phyloP scores from a whole-genome alignment of 306 rosid species.

The Dryas alaskensis region DNA sequence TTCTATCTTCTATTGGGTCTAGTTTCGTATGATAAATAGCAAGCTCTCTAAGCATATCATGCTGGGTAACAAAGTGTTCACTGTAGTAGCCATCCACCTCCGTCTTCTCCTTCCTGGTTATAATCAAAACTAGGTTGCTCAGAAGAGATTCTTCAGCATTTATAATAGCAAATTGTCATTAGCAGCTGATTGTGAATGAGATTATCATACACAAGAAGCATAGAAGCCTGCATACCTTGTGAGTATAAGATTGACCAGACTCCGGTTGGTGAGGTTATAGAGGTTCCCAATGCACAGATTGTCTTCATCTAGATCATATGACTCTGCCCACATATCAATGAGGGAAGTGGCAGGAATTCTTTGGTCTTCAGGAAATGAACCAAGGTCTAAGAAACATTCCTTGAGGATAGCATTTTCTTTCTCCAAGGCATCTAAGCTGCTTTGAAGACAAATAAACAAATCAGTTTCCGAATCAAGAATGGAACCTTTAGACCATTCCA shows the following conservation, averaged over 20 bases:
- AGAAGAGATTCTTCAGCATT: not conserved
- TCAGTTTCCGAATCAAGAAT: slow-evolving; percentile 18
- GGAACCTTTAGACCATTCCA: slow-evolving; percentile 24
- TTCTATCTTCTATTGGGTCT: slow-evolving; percentile 29
- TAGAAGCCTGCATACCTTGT: not conserved
- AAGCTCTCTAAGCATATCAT: slow-evolving; percentile 56
- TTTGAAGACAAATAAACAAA: slow-evolving; percentile 37
- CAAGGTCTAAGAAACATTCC: slow-evolving; percentile 60
- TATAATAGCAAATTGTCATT: not conserved
- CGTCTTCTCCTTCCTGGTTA: slow-evolving; percentile 37
- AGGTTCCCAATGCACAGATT: slow-evolving; percentile 40
- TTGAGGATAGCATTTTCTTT: slow-evolving; percentile 15
- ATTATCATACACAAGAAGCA: slow-evolving; percentile 30
- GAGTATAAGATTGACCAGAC: slow-evolving; percentile 30
- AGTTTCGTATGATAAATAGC: slow-evolving; percentile 35
- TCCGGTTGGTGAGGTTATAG: slow-evolving; percentile 25
- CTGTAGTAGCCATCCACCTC: slow-evolving; percentile 34
- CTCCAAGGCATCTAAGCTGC: slow-evolving; percentile 35
- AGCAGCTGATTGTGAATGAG: slow-evolving; percentile 41
- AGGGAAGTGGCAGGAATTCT: slow-evolving; percentile 56
- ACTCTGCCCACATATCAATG: slow-evolving; percentile 59
- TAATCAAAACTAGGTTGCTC: not conserved
- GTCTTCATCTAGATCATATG: slow-evolving; percentile 38
- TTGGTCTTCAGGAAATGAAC: slow-evolving; percentile 61
- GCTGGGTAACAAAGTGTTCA: slow-evolving; percentile 38